These are phyloP conservation scores for Triticum dicoccoides DNA, from an alignment of 176 grass and related monocot species.

Conservation along the genomic window DNA sequence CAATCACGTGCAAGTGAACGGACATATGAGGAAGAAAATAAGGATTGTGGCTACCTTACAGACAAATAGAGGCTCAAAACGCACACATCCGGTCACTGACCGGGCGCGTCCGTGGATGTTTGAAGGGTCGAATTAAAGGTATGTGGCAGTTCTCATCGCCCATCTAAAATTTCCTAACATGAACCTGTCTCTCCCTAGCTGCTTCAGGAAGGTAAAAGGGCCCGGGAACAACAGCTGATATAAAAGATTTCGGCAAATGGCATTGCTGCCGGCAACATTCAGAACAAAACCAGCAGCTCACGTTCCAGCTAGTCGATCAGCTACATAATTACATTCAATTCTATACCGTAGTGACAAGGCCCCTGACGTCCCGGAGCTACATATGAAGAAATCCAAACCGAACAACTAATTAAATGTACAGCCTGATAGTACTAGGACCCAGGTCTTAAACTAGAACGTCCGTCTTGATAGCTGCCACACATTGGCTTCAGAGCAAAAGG, in stretches of 20 bases:
- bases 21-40: too few relatives aligned
- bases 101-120: too few relatives aligned
- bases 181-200: neutral
- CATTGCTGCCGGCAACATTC: neutral
- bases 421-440: conserved; percentile 2
- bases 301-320: neutral
- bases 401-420: neutral
- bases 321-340: neutral
- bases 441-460: conserved; percentile 28
- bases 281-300: neutral
- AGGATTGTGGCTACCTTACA: too few relatives aligned
- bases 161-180: neutral
- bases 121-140: too few relatives aligned
- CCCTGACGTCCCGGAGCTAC: neutral
- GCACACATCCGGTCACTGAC: too few relatives aligned
- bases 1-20: too few relatives aligned
- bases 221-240: neutral
- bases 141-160: neutral
- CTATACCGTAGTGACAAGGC: neutral
- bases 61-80: too few relatives aligned
- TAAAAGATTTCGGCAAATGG: neutral
- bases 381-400: conserved; percentile 15
- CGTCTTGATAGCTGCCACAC: conserved; percentile 1
- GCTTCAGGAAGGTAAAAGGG: neutral
- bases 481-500: neutral